Evolutionary conservation across 1,139 yeast genomes (phyloP), one percentile per base, ranked within the genome.

Genomic region (Taiozyma onychis): DNA sequence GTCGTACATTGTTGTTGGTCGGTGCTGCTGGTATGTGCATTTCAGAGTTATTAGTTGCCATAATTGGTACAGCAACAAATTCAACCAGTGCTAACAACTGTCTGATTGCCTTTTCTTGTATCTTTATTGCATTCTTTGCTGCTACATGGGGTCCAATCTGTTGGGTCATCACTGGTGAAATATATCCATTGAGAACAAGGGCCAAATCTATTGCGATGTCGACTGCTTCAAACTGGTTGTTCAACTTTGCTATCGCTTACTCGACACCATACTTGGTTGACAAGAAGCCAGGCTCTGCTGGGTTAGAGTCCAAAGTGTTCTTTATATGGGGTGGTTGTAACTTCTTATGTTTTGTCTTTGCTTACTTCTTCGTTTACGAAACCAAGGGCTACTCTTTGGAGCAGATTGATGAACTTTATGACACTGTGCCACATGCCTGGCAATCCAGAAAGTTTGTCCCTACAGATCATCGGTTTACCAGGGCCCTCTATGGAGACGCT

Each of bases 61-160:
- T 81, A 50, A 72, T 81, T 51, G 87, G 88, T 59, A 72, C 80
- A 16, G 63, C 69, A 0, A 39, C 57, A 9, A 54, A 62, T 50
- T 62, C 73, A 22, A 53, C 59, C 11, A 60, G 76, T 44, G 73
- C 83, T 11, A 80, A 81, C 57, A 78, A 83, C 67, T 76, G 77
- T 47, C 74, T 83, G 68, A 72, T 85, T 57, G 83, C 86, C 18
- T 84, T 85, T 68, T 76, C 82, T 41, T 85, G 90, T 75, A 69
- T 80, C 43, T 85, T 83, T 63, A 85, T 85, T 64, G 81, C 86
- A 32, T 82, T 80, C 66, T 85, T 85, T 64, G 91, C 91, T 28
- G 73, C 88, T 50, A 76, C 90, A 37, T 86, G 91, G 91, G 95
- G 93, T 63, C 91, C 91, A 44, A 74, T 81, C 52, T 80, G 81